Base-by-base conservation (phyloP, 257 asterid species). In the Osmanthus fragrans region DNA sequence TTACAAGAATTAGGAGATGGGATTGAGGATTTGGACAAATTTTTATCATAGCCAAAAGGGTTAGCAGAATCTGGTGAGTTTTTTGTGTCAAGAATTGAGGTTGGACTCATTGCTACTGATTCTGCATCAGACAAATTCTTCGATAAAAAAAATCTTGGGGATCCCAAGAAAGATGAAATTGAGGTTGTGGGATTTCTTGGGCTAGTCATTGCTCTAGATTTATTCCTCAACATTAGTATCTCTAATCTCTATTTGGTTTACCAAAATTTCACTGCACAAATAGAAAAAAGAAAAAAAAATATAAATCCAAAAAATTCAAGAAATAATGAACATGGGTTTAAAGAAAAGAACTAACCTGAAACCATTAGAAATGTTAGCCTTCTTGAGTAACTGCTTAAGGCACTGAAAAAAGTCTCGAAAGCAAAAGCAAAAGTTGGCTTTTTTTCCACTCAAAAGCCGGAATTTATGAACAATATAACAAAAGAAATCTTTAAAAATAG, bases 151-250 rank as follows among this genome's bases (percentile, higher is more conserved):
- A 91, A 76, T 10, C 92, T 88, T 39, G 97, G 97, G 3, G 98
- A 90, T 73, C 82, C 82, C 76, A 94, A 80, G 71, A 88, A 87
- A 37, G 93, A 88, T 71, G 97, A 86, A 33, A 87, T 74, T 12
- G 94, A 87, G 3, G 87, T 80, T 30, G 82, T 70, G 39, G 91
- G 87, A 39, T 81, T 85, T 10, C 72, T 82, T 69, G 84, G 91
- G 85, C 81, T 81, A 73, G 82, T 86, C 75, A 89, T 86, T 78
- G 89, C 87, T 84, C 94, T 92, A 73, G 97, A 92, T 89, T 92
- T 92, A 63, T 87, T 94, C 82, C 95, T 88, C 88, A 86, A 81
- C 93, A 91, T 86, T 73, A 78, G 58, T 58, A 23, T 56, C 70
- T 71, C 49, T 42, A 51, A 75, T 66, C 71, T 65, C 60, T 42